Evolutionary conservation across 768 basidiomycete genomes (phyloP).

Genomic region (Kwoniella heveanensis): DNA sequence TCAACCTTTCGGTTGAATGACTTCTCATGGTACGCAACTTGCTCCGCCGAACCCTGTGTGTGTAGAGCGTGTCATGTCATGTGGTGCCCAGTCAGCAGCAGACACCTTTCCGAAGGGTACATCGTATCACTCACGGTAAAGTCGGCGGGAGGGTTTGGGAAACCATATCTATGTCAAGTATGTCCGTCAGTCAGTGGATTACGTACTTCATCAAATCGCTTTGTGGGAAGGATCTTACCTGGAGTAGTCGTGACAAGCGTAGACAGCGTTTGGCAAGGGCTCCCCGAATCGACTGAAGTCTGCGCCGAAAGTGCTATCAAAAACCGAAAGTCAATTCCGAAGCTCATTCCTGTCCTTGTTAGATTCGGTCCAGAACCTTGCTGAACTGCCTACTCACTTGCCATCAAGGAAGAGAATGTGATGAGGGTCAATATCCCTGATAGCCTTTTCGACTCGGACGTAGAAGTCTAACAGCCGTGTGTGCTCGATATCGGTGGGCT

Average conservation of each 20-base stretch:
- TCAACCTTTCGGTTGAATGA: slow-evolving; percentile 71
- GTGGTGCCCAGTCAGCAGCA: no score
- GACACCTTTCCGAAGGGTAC: no score
- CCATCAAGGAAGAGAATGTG: slow-evolving; percentile 74
- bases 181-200: neutral
- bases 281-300: slow-evolving; percentile 58
- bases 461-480: slow-evolving; percentile 69
- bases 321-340: neutral
- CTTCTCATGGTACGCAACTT: slow-evolving; percentile 18
- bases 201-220: no score
- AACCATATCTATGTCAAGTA: slow-evolving; percentile 61
- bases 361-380: no score
- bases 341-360: no score
- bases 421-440: slow-evolving; percentile 69
- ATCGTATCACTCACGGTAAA: slow-evolving; percentile 57
- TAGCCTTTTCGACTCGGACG: slow-evolving; percentile 67
- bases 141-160: slow-evolving; percentile 64
- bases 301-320: slow-evolving; percentile 64
- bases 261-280: slow-evolving; percentile 70
- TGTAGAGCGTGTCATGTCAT: no score
- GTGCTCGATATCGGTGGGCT: slow-evolving; percentile 73
- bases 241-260: slow-evolving; percentile 76
- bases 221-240: slow-evolving; percentile 28
- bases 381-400: no score
- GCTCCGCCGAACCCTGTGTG: slow-evolving; percentile 19